Evolutionary conservation across 768 basidiomycete genomes (phyloP).

Genomic region (Pulveroboletus sp.): DNA sequence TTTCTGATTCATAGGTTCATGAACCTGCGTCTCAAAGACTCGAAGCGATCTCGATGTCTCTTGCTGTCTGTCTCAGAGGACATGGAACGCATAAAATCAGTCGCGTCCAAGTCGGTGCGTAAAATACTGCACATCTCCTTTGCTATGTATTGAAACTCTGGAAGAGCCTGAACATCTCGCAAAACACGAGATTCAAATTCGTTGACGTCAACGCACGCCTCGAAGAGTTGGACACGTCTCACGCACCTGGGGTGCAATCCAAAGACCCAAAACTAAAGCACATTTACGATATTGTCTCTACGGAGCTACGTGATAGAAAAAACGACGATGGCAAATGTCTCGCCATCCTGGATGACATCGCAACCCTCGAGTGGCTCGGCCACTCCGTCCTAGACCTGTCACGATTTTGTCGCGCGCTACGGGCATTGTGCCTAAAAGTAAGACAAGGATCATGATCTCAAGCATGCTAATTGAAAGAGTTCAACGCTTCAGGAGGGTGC

Average conservation of each 20-base stretch:
- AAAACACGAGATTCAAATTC: slow-evolving; percentile 45
- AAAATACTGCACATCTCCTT: neutral
- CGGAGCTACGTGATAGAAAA: slow-evolving; percentile 16
- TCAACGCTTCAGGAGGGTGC: slow-evolving; percentile 41
- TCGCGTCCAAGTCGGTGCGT: slow-evolving; percentile 63
- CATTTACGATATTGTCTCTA: slow-evolving; percentile 37
- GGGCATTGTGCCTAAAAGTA: slow-evolving; percentile 56
- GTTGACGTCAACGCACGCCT: slow-evolving; percentile 49
- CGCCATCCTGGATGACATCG: slow-evolving; percentile 70
- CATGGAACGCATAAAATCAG: slow-evolving; percentile 57
- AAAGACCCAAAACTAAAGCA: slow-evolving; percentile 24
- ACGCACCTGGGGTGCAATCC: slow-evolving; percentile 3
- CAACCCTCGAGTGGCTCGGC: slow-evolving; percentile 72
- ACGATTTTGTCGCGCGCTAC: slow-evolving; percentile 60
- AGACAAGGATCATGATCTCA: neutral
- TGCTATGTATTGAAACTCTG: slow-evolving; percentile 6
- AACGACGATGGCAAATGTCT: slow-evolving; percentile 29
- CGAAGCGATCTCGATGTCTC: slow-evolving; percentile 36
- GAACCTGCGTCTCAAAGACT: slow-evolving; percentile 48
- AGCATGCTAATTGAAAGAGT: neutral
- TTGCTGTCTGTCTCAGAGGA: slow-evolving; percentile 60
- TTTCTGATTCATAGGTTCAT: slow-evolving; percentile 64
- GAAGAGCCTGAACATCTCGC: slow-evolving; percentile 35
- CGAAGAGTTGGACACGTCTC: slow-evolving; percentile 15
- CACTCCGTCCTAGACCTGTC: slow-evolving; percentile 47